Base-by-base conservation (phyloP, 306 rosid genomes). In the Geum urbanum region DNA sequence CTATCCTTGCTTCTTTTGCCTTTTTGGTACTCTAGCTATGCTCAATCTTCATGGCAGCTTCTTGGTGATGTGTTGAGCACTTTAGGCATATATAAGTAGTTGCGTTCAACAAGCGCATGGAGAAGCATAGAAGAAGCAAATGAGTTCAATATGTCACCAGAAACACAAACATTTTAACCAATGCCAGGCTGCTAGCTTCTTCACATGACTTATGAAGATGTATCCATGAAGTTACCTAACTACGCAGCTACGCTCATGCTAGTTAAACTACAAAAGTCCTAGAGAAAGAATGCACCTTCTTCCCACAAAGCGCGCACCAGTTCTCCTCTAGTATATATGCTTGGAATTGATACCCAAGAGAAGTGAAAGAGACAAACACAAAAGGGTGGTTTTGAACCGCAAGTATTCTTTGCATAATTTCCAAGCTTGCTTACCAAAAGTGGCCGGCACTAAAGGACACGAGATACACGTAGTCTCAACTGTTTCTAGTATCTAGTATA, bases 331-430 rank as follows among this genome's bases (percentile, higher is more conserved):
- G n/a, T 20, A 10, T 10, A 22, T 22, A 56, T 24, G 43, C 63
- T 57, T 56, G 16, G 12, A 52, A 51, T n/a, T 5, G 20, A 20
- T 69, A 40, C 12, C 41, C 50, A 39, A 54, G 56, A 69, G 52
- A 69, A 54, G 6, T 14, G 16, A 69, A 69, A 48, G 39, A 32
- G 6, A 60, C 18, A 11, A 20, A 53, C 45, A 68, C 15, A 14
- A 52, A 69, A 8, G 51, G 37, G 35, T 9, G 53, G 53, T 1
- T 41, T 7, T 40, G 24, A 51, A 54, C 27, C 6, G 7, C 7
- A 13, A 57, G 50, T 52, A 53, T 69, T 14, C 73, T 69, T 54
- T 69, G n/a, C 73, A 54, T 18, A 46, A 55, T 54, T 35, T 3
- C 7, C 64, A 69, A 55, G 73, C 8, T 52, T 49, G 48, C 35